Evolutionary conservation across 495 filamentous ascomycete species (phyloP).

Genomic region (Pyrenula massariospora): DNA sequence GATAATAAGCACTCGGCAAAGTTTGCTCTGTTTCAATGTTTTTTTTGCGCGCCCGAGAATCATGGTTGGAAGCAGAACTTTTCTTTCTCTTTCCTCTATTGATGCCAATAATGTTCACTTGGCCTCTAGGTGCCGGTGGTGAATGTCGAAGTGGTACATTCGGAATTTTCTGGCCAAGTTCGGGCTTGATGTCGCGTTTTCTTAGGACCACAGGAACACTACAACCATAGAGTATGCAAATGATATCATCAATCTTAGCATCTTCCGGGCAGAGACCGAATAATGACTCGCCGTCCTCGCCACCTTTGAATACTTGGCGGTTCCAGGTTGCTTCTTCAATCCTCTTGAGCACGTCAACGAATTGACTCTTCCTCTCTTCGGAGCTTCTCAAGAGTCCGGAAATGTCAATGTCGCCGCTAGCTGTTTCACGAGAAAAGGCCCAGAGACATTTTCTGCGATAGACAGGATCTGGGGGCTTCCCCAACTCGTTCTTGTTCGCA

Average conservation of each 20-base stretch:
- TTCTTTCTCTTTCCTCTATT: too few relatives aligned
- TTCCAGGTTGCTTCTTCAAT: slow-evolving; percentile 18
- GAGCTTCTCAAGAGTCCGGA: background rate
- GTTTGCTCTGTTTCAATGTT: background rate
- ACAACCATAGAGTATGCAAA: slow-evolving; percentile 30
- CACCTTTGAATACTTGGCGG: slow-evolving; percentile 10
- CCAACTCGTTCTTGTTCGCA: slow-evolving; percentile 8
- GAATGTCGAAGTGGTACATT: background rate
- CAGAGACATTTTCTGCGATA: background rate
- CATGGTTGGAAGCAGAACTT: too few relatives aligned
- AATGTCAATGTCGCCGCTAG: background rate
- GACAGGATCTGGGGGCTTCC: slow-evolving; percentile 2
- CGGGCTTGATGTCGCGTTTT: background rate
- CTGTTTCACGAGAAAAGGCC: background rate
- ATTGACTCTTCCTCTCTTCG: slow-evolving; percentile 2
- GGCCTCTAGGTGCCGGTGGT: too few relatives aligned
- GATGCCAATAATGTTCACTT: background rate
- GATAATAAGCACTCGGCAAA: background rate
- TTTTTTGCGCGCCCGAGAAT: background rate
- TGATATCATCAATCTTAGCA: slow-evolving; percentile 10
- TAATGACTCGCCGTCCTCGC: slow-evolving; percentile 2
- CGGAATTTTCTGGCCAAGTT: slow-evolving; percentile 2
- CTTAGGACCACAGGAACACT: slow-evolving; percentile 30
- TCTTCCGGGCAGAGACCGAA: slow-evolving; percentile 3
- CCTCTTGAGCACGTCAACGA: slow-evolving; percentile 11